Percentiles rank a stretch among this genome's conserved stretches.
phyloP scores from a whole-genome alignment of 306 rosid species.

The Morella rubra region DNA sequence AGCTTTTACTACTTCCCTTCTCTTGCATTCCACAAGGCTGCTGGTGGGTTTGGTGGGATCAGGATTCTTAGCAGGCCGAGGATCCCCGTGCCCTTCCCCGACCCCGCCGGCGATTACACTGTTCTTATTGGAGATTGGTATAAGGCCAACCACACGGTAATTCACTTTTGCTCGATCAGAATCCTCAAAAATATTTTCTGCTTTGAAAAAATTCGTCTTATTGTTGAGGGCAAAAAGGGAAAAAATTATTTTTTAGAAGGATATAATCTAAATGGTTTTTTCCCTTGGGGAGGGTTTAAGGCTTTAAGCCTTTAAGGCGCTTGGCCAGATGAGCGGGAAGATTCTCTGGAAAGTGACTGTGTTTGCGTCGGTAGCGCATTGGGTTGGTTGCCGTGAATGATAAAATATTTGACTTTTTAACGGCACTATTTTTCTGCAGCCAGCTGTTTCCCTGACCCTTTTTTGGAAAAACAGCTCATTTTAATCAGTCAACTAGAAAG shows the following conservation, averaged over 20 bases:
- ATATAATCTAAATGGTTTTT: too few species aligned
- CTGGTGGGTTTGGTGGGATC: constrained; percentile 95
- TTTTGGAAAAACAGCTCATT: background rate
- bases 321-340: too few species aligned
- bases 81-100: constrained; percentile 92
- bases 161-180: background rate
- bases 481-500: too few species aligned
- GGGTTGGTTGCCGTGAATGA: background rate
- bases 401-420: too few species aligned
- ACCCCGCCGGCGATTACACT: constrained; percentile 83
- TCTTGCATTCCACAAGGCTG: constrained; percentile 92
- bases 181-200: too few species aligned
- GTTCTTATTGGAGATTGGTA: constrained; percentile 95
- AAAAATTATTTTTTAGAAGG: too few species aligned
- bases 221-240: too few species aligned
- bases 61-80: constrained; percentile 92
- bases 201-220: too few species aligned
- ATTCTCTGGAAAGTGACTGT: too few species aligned
- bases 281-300: too few species aligned
- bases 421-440: background rate
- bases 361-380: background rate
- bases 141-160: constrained; percentile 86
- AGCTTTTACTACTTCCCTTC: constrained; percentile 93
- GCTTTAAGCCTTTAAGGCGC: too few species aligned
- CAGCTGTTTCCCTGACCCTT: background rate